A percentile compares a stretch with the other conserved stretches of the same genome.
Conservation (phyloP, 2,329 filamentous ascomycete species). For the Metarhizium guizhouense region DNA sequence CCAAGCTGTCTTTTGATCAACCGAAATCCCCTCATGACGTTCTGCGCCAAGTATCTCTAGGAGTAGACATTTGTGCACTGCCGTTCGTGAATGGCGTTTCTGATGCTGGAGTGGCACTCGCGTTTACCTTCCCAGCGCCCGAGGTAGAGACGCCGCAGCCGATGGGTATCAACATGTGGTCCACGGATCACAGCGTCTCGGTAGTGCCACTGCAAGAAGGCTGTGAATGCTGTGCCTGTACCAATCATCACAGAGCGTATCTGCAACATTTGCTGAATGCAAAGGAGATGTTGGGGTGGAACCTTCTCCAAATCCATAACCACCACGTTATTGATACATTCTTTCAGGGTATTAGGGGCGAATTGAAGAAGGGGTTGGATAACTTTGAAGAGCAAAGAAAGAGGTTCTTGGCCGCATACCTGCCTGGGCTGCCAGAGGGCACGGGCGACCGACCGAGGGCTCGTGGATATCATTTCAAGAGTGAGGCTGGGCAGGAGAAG, state of each 20-base stretch:
- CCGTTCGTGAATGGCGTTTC: conserved; percentile 68
- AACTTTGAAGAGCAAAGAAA: conserved; percentile 47
- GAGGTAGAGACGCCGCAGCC: conserved; percentile 23
- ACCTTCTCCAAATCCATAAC: conserved; percentile 86
- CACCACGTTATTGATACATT: conserved; percentile 63
- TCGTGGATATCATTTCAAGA: conserved; percentile 75
- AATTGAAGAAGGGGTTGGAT: conserved; percentile 46
- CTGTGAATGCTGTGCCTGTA: conserved; percentile 80
- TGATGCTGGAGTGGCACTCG: conserved; percentile 76
- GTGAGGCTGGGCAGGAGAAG: conserved; percentile 53
- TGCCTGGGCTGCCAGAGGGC: conserved; percentile 59
- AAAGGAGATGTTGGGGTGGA: conserved; percentile 96
- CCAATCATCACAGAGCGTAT: conserved; percentile 75
- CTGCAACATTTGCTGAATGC: conserved; percentile 79
- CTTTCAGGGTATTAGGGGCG: conserved; percentile 60
- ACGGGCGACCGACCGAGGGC: conserved; percentile 71
- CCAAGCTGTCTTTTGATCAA: conserved; percentile 65
- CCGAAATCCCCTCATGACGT: conserved; percentile 66
- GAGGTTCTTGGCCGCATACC: conserved; percentile 49
- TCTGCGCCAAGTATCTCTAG: conserved; percentile 64
- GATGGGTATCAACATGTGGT: conserved; percentile 75
- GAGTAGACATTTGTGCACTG: conserved; percentile 71
- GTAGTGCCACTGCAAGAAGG: conserved; percentile 49
- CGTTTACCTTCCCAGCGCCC: conserved; percentile 61
- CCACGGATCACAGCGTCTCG: conserved; percentile 48